phyloP scores from a whole-genome alignment of 139 green algal species.

The Coelastrella sp. region DNA sequence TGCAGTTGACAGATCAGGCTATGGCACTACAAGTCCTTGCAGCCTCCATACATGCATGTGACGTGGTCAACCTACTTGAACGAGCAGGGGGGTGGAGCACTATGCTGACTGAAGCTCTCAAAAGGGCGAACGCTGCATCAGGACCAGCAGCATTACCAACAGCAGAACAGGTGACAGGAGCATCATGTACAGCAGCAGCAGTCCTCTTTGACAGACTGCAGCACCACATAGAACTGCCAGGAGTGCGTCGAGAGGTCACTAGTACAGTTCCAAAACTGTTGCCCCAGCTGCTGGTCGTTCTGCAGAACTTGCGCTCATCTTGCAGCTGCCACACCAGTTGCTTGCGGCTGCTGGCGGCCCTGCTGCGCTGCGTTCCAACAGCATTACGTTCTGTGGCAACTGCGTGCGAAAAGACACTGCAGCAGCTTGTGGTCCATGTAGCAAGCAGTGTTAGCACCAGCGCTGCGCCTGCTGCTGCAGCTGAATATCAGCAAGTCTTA shows the following conservation, averaged over 20 bases:
- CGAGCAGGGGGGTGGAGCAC: constrained; percentile 46
- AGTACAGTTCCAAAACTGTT: constrained; percentile 51
- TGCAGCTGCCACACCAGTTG: neutral
- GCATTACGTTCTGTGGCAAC: neutral
- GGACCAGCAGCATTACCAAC: neutral
- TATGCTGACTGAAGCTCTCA: constrained; percentile 44
- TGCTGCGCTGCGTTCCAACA: constrained; percentile 36
- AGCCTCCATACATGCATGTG: constrained; percentile 26
- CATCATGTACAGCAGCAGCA: constrained; percentile 7
- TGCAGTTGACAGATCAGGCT: neutral
- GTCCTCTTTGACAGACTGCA: constrained; percentile 54
- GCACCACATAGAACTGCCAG: constrained; percentile 62
- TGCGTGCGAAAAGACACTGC: constrained; percentile 39
- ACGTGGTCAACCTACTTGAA: constrained; percentile 42
- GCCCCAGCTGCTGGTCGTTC: constrained; percentile 37
- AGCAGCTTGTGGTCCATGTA: constrained; percentile 21
- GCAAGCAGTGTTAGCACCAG: constrained; percentile 15
- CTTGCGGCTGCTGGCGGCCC: constrained; percentile 11
- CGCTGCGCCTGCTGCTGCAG: neutral
- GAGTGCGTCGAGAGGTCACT: constrained; percentile 57
- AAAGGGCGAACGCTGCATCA: neutral
- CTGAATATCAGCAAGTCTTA: constrained; percentile 8
- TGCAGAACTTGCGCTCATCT: neutral
- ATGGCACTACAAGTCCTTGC: constrained; percentile 42
- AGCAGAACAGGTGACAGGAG: neutral